A percentile compares a stretch with the other conserved stretches of the same genome.
phyloP scores from a whole-genome alignment of 331 rosid species.

The Cydonia oblonga region DNA sequence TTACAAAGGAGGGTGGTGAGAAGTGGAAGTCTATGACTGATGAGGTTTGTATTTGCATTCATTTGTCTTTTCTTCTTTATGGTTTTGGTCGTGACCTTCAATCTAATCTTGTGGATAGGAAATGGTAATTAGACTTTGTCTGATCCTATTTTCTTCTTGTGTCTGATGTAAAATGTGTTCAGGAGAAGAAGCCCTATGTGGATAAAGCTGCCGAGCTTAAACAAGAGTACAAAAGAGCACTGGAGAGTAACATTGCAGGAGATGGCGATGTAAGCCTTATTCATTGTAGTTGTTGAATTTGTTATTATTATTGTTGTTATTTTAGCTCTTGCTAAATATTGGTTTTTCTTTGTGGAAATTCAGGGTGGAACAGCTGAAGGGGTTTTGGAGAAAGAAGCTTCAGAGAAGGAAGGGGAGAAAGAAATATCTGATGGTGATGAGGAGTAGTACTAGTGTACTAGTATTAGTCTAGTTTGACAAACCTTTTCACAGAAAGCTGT shows the following conservation, averaged over 20 bases:
- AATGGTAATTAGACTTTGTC: background rate
- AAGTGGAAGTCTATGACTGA: conserved; percentile 71
- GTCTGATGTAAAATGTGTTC: background rate
- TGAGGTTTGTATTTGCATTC: conserved; percentile 31
- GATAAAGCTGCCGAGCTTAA: conserved; percentile 68
- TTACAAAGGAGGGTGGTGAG: conserved; percentile 71
- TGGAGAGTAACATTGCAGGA: conserved; percentile 23
- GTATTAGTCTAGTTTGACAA: background rate
- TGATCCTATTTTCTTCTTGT: background rate
- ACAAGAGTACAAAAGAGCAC: conserved; percentile 46
- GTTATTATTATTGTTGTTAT: no score
- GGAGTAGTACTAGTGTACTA: background rate
- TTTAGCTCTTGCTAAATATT: background rate
- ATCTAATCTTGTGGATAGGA: background rate
- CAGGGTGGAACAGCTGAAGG: conserved; percentile 42
- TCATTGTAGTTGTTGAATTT: background rate
- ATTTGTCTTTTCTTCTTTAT: no score
- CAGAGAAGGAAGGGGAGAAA: conserved; percentile 44
- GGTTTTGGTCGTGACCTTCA: background rate
- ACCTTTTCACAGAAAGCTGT: background rate
- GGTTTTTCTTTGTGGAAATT: background rate
- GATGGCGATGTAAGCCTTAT: conserved; percentile 27
- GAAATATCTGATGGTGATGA: background rate
- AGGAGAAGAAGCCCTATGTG: conserved; percentile 73
- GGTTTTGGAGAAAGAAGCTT: conserved; percentile 25